Percentiles rank a stretch among this genome's conserved stretches.
These are phyloP conservation scores for Ascochyta pisi DNA, from an alignment of 2,329 filamentous ascomycete species.

Conservation along the genomic window DNA sequence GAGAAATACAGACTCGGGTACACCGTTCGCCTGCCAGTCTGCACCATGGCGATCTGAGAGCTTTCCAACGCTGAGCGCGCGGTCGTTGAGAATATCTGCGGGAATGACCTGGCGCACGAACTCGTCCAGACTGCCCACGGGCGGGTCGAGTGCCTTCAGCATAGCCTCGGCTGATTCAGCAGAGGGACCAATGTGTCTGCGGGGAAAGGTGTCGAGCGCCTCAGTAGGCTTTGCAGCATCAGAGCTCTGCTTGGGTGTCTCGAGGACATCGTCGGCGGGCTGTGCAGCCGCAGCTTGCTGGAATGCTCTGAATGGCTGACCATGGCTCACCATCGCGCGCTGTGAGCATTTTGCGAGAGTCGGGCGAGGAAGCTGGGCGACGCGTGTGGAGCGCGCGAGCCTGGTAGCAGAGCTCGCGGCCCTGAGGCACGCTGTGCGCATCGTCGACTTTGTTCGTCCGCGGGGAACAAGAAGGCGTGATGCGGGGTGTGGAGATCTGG, in stretches of 20 bases:
- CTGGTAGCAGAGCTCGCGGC: constrained; percentile 41
- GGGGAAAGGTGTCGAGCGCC: constrained; percentile 71
- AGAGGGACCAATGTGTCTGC: constrained; percentile 87
- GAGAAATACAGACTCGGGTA: constrained; percentile 67
- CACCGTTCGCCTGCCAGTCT: constrained; percentile 45
- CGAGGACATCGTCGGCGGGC: constrained; percentile 39
- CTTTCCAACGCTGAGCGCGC: constrained; percentile 63
- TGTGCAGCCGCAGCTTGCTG: constrained; percentile 29
- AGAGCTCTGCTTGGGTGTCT: constrained; percentile 32
- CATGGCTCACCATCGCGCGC: constrained; percentile 24
- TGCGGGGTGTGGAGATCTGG: constrained; percentile 13
- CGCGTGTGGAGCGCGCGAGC: constrained; percentile 31
- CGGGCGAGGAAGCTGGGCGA: constrained; percentile 30
- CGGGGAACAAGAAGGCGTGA: constrained; percentile 5
- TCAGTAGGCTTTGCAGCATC: constrained; percentile 44
- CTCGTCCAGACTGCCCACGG: constrained; percentile 74
- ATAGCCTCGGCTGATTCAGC: constrained; percentile 74
- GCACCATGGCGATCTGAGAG: constrained; percentile 50
- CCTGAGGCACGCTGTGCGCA: constrained; percentile 43
- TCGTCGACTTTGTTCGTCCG: constrained; percentile 21
- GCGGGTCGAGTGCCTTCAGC: constrained; percentile 80
- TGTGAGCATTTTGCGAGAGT: constrained; percentile 26
- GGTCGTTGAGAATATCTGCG: constrained; percentile 74
- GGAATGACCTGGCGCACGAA: constrained; percentile 88
- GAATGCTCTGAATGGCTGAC: constrained; percentile 31